Evolutionary conservation across 2,329 filamentous ascomycete species (phyloP).

Genomic region (Didymella glomerata): DNA sequence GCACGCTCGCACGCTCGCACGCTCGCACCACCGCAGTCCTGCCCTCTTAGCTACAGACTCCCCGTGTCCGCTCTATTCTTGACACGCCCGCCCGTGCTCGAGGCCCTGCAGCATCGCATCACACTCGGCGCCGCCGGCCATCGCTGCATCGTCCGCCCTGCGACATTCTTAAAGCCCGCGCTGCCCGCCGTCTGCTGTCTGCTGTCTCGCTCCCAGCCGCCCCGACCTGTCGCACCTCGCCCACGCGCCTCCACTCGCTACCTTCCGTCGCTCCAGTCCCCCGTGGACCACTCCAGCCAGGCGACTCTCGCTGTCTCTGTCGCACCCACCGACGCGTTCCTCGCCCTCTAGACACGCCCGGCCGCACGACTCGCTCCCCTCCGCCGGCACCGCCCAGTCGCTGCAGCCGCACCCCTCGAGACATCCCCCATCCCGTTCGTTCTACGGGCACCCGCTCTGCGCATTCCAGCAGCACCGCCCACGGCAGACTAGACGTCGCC

Average conservation of each 20-base stretch:
- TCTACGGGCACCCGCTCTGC: not conserved
- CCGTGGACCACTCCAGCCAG: conserved; percentile 6
- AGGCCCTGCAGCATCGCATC: conserved; percentile 5
- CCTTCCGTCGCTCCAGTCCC: conserved; percentile 24
- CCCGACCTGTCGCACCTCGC: conserved; percentile 8
- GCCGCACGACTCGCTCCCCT: conserved; percentile 10
- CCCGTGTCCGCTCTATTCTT: conserved; percentile 4
- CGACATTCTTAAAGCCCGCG: conserved; percentile 11
- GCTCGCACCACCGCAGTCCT: too few species aligned
- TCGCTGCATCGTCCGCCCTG: not conserved
- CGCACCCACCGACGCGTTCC: not conserved
- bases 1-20: conserved; percentile 1
- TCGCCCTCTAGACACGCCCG: conserved; percentile 7
- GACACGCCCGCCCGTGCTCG: conserved; percentile 8
- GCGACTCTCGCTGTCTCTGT: conserved; percentile 3
- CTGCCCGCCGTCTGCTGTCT: conserved; percentile 8
- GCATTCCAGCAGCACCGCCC: not conserved
- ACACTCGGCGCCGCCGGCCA: conserved; percentile 5
- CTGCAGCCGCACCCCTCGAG: conserved; percentile 6
- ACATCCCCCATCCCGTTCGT: conserved; percentile 1
- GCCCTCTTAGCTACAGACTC: not conserved
- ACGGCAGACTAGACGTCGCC: conserved; percentile 3
- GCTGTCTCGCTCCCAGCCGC: conserved; percentile 11
- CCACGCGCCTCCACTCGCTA: conserved; percentile 14
- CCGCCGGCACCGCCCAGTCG: conserved; percentile 7